These are phyloP conservation scores for Boletus rufocinnamomeus DNA, from an alignment of 768 basidiomycete species.

Conservation along the genomic window DNA sequence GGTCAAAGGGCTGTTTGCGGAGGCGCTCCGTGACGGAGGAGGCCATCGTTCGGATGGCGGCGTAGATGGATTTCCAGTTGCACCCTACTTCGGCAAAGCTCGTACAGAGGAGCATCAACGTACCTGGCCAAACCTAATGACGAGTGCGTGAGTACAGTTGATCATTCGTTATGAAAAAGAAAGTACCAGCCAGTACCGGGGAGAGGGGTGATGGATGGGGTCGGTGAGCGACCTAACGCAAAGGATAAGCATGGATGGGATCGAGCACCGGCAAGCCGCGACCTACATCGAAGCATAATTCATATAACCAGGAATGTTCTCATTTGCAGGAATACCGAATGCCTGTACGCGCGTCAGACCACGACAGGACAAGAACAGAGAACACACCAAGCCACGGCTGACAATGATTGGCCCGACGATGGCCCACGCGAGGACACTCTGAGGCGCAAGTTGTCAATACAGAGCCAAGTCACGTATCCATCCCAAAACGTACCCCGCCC, in stretches of 20 bases:
- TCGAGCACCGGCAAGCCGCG: background rate
- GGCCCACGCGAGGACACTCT: conserved; percentile 62
- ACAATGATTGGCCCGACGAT: conserved; percentile 59
- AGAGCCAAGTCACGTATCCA: background rate
- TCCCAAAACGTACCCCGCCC: conserved; percentile 37
- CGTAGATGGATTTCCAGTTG: conserved; percentile 26
- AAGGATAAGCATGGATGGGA: background rate
- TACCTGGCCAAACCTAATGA: conserved; percentile 28
- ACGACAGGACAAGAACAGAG: background rate
- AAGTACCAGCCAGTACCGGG: conserved; percentile 54
- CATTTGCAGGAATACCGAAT: conserved; percentile 18
- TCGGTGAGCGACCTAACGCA: conserved; percentile 43
- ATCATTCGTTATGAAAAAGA: background rate
- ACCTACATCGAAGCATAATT: conserved; percentile 25
- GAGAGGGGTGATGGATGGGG: conserved; percentile 47
- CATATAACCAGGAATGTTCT: conserved; percentile 24
- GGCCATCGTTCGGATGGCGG: conserved; percentile 1
- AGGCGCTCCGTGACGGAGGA: conserved; percentile 10
- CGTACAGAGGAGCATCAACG: conserved; percentile 56
- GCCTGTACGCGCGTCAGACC: conserved; percentile 11
- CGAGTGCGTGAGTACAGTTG: background rate
- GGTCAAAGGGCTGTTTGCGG: background rate
- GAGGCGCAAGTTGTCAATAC: background rate
- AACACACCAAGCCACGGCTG: conserved; percentile 41
- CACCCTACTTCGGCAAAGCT: conserved; percentile 31